A percentile compares a stretch with the other conserved stretches of the same genome.
phyloP scores from a whole-genome alignment of 1,284 basidiomycete genomes.

The Papiliotrema laurentii region DNA sequence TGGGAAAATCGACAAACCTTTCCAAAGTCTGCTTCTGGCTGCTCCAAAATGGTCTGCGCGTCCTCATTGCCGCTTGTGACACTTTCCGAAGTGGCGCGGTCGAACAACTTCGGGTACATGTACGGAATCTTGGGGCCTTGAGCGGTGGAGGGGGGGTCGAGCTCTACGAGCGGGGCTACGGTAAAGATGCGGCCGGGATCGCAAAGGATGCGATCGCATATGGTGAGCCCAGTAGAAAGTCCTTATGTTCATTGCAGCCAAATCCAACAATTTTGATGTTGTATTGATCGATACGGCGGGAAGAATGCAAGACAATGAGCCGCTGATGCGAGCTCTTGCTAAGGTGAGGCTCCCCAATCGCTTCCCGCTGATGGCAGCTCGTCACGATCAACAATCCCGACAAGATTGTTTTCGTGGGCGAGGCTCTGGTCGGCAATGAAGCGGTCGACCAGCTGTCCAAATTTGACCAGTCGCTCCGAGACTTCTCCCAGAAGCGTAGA shows the following conservation, averaged over 20 bases:
- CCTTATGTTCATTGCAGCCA: conserved; percentile 53
- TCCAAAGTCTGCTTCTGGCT: conserved; percentile 99
- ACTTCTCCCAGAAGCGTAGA: conserved; percentile 68
- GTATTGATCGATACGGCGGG: conserved; percentile 97
- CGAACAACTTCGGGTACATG: conserved; percentile 94
- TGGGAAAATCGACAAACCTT: conserved; percentile 97
- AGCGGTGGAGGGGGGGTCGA: conserved; percentile 62
- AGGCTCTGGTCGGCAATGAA: conserved; percentile 93
- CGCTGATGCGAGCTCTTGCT: conserved; percentile 94
- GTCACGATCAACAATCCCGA: conserved; percentile 87
- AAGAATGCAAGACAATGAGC: conserved; percentile 98
- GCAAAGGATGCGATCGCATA: conserved; percentile 90
- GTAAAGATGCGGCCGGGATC: conserved; percentile 96
- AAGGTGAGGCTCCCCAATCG: conserved; percentile 56
- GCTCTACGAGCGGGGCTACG: conserved; percentile 93
- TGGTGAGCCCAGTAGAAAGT: conserved; percentile 53
- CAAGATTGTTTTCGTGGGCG: conserved; percentile 94
- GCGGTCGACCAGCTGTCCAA: conserved; percentile 92
- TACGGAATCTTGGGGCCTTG: conserved; percentile 87
- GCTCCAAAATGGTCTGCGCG: conserved; percentile 86
- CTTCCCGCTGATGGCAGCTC: conserved; percentile 54
- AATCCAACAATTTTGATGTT: conserved; percentile 83
- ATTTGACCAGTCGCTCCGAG: conserved; percentile 83
- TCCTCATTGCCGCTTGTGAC: conserved; percentile 97
- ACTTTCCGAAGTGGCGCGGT: conserved; percentile 98